A percentile compares a stretch with the other conserved stretches of the same genome.
Conservation (phyloP, 2,329 filamentous ascomycete species). For the Rhynchosporium agropyri region DNA sequence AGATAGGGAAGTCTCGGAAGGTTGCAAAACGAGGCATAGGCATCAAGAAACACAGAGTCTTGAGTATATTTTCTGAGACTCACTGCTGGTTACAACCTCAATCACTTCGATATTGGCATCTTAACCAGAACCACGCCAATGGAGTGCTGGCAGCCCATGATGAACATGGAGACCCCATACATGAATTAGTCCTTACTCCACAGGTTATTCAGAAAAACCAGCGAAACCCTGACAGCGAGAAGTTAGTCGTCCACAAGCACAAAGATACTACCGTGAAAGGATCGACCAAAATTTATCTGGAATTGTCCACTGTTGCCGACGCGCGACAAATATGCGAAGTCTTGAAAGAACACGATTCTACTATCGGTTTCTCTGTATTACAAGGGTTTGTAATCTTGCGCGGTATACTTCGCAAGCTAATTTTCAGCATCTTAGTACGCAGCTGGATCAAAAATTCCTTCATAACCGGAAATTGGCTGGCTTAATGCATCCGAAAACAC, state of each 20-base stretch:
- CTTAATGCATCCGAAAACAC: neutral
- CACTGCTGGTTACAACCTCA: conserved; percentile 1
- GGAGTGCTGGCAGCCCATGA: neutral
- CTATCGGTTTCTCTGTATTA: neutral
- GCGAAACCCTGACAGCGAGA: neutral
- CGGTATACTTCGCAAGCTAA: neutral
- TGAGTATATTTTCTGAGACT: neutral
- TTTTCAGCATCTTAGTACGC: neutral
- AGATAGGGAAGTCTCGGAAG: neutral
- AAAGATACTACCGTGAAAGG: neutral
- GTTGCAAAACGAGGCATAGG: neutral
- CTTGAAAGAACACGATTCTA: conserved; percentile 5
- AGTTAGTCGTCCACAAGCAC: neutral
- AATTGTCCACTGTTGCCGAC: neutral
- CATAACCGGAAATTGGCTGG: neutral
- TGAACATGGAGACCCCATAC: neutral
- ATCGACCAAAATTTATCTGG: neutral
- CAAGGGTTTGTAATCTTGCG: neutral
- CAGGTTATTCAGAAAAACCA: neutral
- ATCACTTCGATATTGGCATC: neutral
- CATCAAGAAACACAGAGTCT: neutral
- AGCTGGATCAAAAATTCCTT: neutral
- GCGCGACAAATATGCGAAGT: neutral
- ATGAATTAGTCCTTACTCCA: neutral
- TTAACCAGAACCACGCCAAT: neutral